Evolutionary conservation across 2,329 filamentous ascomycete genomes (phyloP), one percentile per base, ranked within the genome.

Genomic region (Fusarium stilboides): DNA sequence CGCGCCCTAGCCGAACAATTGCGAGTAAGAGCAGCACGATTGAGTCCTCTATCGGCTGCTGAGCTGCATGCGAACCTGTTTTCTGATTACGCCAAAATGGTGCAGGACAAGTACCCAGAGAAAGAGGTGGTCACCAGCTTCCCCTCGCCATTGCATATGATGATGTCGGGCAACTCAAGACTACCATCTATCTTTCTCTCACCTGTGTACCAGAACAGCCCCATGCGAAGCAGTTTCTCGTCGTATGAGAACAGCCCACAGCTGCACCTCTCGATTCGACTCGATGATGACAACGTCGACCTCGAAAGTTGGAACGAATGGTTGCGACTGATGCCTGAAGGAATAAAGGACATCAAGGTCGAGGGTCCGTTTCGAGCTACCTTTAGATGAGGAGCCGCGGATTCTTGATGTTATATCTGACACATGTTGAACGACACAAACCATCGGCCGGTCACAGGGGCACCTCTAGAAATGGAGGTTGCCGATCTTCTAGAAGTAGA

Each of bases 321-420:
- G 86, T 76, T 89, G 65, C 83, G 87, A 22, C 78, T 86, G 72
- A 86, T 89, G 82, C 87, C 87, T 3, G 85, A 87, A 58, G 84
- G 85, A 9, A 82, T 88, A 68, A 83, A 80, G 69, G 86, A 88
- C 60, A 80, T 88, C 57, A 86, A 84, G 75, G 82, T 88, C 43
- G 86, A 88, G 24, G 84, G 84, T 5, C 84, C 85, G 20, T 86
- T 80, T 54, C 75, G 79, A 57, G 65, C 73, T 51, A 62, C 70
- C 5, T 75, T 72, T 59, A 74, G 73, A 57, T 75, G 55, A 70
- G 59, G 15, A 62, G 47, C 47, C 51, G 31, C 19, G 40, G 40
- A 19, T 15, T 39, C 20, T 17, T 43, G 44, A 33, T 39, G 13
- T 22, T 55, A 54, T 19, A 19, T 37, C 44, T 39, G 22, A 53